Evolutionary conservation across 1,284 basidiomycete genomes (phyloP), one percentile per base, ranked within the genome.

Genomic region (Volvariella surrecta): DNA sequence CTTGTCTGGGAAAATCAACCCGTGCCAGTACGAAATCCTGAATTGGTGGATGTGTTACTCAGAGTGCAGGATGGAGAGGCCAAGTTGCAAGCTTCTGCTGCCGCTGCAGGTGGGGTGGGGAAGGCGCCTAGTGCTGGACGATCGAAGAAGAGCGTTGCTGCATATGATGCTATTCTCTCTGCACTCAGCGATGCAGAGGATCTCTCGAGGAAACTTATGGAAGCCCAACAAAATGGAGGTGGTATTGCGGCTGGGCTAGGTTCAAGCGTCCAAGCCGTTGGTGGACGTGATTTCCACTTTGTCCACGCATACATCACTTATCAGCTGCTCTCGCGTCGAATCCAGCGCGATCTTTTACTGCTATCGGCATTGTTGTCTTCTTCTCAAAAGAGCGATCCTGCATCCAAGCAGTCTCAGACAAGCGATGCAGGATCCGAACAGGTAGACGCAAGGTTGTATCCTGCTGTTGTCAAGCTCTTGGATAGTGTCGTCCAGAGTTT

Each of bases 131-230:
- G 63, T 43, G 68, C 67, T 4, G 66, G 64, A 32, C 67, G 69
- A 42, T 79, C 82, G 2, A 86, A 84, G 59, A 78, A 76, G 40
- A 74, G 77, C 28, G 79, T 91, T 31, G 83, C 82, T 19, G 82
- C 86, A 0, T 96, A 89, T 56, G 92, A 95, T 62, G 79, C 79
- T 17, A 79, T 91, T 43, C 71, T 96, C 9, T 71, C 79, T 21
- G 82, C 89, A 0, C 63, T 95, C 45, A 90, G 88, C 47, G 92
- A 96, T 47, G 91, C 90, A 1, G 90, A 94, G 57, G 82, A 81
- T 1, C 77, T 89, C 3, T 79, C 89, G 1, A 73, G 83, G 44
- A 87, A 82, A 57, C 67, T 94, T 8, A 67, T 79, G 15, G 89
- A 93, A 52, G 77, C 81, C 24, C 87, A 92, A 48, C 80, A 88